Base-by-base conservation (phyloP, 805 yeast genomes). In the Lachancea meyersii region DNA sequence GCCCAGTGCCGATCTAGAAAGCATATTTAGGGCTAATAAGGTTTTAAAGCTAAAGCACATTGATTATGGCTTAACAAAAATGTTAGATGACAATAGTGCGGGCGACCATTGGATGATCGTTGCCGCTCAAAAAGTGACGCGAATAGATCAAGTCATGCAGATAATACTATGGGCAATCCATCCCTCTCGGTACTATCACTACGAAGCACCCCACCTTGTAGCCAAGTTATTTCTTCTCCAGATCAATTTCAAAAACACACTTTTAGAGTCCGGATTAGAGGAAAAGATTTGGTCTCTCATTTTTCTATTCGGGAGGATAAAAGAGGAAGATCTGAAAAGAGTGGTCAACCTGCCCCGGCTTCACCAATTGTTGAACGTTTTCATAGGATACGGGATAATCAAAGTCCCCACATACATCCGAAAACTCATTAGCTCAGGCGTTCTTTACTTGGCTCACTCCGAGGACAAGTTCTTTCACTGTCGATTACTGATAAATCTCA, bases 371-470 rank as follows among this genome's bases (percentile, higher is more conserved):
- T 42, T 79, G 22, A 75, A 75, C 43, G 58, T 66, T 16, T 48
- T 69, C 14, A 54, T 57, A 5, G 68, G 66, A 10, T 68, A 72
- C 14, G 65, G 72, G 11, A 65, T 70, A 37, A 64, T 73, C n/a
- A 75, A 72, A 44, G 61, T 63, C 1, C 60, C 71, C 1, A 73
- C 83, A 1, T 91, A 91, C 54, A 69, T 89, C 44, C 69, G 97
- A 53, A 77, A 80, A 51, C 66, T 89, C 28, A 88, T 91, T 35
- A 86, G 96, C 8, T 80, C 93, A 1, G 98, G 97, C 4, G 70
- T 87, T 1, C 76, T 89, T 35, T 86, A 84, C 60, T 61, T 78
- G 3, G 71, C 76, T 6, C 75, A 77, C 16, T 69, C 69, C 6
- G 60, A 64, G 21, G 81, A 80, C 39, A 70, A 69, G 54, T 63